A percentile compares a stretch with the other conserved stretches of the same genome.
phyloP scores from a whole-genome alignment of 2,329 filamentous ascomycete species.

The Diaporthe capsici region DNA sequence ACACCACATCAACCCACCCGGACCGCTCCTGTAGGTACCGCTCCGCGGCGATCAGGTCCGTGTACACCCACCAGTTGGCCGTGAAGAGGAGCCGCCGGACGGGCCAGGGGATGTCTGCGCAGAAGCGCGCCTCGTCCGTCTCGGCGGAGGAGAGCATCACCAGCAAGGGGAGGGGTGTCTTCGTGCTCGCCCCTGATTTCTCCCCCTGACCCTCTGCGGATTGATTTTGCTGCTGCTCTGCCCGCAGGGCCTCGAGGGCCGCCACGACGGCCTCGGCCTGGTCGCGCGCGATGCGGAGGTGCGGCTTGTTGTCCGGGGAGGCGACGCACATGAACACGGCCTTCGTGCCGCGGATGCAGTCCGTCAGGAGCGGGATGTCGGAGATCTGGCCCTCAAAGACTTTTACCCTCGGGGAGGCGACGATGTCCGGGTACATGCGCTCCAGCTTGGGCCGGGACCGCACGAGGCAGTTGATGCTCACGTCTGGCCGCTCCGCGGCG shows the following conservation, averaged over 20 bases:
- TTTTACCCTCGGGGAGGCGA: background rate
- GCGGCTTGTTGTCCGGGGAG: background rate
- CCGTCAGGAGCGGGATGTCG: slow-evolving; percentile 16
- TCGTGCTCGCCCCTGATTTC: background rate
- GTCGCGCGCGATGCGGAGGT: slow-evolving; percentile 33
- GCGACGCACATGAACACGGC: slow-evolving; percentile 35
- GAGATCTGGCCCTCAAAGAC: slow-evolving; percentile 13
- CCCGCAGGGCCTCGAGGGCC: slow-evolving; percentile 17
- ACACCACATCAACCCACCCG: slow-evolving; percentile 19
- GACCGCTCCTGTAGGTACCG: slow-evolving; percentile 1
- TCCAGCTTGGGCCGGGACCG: slow-evolving; percentile 29
- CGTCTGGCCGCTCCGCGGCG: background rate
- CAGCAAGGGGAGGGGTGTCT: background rate
- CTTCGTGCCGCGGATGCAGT: slow-evolving; percentile 31
- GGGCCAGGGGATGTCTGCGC: slow-evolving; percentile 4
- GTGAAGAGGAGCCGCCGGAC: slow-evolving; percentile 12
- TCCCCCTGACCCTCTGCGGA: background rate
- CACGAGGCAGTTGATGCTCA: slow-evolving; percentile 15
- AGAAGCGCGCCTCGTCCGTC: slow-evolving; percentile 30
- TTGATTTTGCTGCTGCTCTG: background rate
- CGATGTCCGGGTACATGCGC: slow-evolving; percentile 2
- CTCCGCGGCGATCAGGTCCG: slow-evolving; percentile 24
- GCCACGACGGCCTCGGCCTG: slow-evolving; percentile 33
- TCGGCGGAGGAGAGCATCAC: slow-evolving; percentile 33
- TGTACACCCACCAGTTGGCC: slow-evolving; percentile 27